Conservation (phyloP, 1,284 basidiomycete genomes). For the Heterobasidion parviporum region DNA sequence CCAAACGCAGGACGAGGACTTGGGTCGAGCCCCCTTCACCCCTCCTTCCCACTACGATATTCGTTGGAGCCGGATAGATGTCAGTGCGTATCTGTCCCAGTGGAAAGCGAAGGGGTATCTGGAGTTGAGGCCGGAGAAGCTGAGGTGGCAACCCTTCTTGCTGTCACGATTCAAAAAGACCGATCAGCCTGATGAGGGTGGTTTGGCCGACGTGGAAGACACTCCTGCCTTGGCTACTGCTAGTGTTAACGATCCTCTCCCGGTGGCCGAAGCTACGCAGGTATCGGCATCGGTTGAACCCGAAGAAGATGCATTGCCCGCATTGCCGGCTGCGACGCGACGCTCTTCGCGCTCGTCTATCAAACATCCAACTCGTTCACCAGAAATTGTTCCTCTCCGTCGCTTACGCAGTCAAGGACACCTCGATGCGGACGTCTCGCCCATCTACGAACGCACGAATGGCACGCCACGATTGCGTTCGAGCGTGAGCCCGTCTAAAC, state of each 20-base stretch:
- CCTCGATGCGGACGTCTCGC: not conserved
- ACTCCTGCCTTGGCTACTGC: not conserved
- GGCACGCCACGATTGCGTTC: not conserved
- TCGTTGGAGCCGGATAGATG: constrained; percentile 62
- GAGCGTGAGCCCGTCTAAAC: not conserved
- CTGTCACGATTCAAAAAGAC: constrained; percentile 49
- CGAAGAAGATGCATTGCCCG: not conserved
- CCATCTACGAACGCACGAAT: not conserved
- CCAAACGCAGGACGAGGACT: constrained; percentile 43
- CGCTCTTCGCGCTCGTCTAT: not conserved
- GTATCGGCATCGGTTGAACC: constrained; percentile 6
- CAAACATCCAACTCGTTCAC: constrained; percentile 3
- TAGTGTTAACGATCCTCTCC: constrained; percentile 3
- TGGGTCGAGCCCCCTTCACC: constrained; percentile 40
- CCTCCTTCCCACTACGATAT: constrained; percentile 76
- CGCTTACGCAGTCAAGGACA: constrained; percentile 17
- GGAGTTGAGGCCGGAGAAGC: constrained; percentile 72
- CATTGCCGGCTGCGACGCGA: not conserved
- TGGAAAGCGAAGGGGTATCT: constrained; percentile 83
- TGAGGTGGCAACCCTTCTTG: constrained; percentile 95
- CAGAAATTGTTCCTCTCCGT: constrained; percentile 11
- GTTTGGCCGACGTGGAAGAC: constrained; percentile 14
- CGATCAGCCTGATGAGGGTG: constrained; percentile 17
- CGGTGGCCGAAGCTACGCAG: constrained; percentile 8
- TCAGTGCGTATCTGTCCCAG: constrained; percentile 57